Evolutionary conservation across 495 filamentous ascomycete species (phyloP).

Genomic region (Hypoxylon perforatum): DNA sequence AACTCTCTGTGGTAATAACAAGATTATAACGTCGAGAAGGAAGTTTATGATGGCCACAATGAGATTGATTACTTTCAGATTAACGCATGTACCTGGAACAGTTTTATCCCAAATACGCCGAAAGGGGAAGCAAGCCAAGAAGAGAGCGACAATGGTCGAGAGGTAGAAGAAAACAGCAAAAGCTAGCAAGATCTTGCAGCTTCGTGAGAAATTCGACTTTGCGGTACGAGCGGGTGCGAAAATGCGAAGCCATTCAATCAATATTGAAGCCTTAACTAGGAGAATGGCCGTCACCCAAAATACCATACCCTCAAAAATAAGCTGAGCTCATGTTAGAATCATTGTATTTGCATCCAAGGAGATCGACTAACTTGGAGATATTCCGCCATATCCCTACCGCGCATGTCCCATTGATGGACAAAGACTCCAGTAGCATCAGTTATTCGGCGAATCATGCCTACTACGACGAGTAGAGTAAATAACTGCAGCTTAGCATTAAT

Average conservation of each 20-base stretch:
- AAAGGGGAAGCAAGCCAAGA: conserved; percentile 55
- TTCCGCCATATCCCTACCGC: not conserved
- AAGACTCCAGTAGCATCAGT: too few relatives aligned
- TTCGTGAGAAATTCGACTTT: conserved; percentile 8
- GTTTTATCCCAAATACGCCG: conserved; percentile 7
- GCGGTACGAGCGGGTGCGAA: conserved; percentile 30
- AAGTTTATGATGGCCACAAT: not conserved
- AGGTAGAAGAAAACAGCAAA: not conserved
- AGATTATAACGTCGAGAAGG: conserved; percentile 3
- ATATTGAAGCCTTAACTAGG: conserved; percentile 39
- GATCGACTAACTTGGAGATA: conserved; percentile 22
- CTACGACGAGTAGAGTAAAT: too few relatives aligned
- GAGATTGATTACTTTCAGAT: conserved; percentile 1
- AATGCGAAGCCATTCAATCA: conserved; percentile 43
- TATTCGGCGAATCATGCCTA: too few relatives aligned
- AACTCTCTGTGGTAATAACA: not conserved
- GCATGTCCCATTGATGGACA: conserved; percentile 39
- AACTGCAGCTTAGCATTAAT: too few relatives aligned
- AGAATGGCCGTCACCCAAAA: conserved; percentile 31
- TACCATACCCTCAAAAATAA: not conserved
- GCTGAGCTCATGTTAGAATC: conserved; percentile 10
- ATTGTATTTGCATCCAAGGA: too few relatives aligned
- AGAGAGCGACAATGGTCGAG: conserved; percentile 51
- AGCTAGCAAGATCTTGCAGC: not conserved
- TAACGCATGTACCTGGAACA: not conserved